These are phyloP conservation scores for Xerocomus nothofagi DNA, from an alignment of 1,284 basidiomycete genomes.

Conservation along the genomic window DNA sequence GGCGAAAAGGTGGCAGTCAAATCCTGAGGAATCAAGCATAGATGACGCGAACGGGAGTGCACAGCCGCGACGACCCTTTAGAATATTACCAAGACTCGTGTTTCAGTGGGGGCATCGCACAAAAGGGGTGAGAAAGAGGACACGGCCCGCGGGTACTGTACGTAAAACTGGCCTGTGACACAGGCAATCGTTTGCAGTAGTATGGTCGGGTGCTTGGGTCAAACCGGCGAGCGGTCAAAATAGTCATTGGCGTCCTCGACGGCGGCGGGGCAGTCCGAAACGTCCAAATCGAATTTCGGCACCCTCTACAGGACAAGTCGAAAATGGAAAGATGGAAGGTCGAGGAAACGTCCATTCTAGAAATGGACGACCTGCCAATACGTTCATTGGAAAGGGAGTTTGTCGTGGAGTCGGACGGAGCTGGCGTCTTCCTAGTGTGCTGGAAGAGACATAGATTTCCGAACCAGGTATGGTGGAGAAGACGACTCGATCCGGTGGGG, in stretches of 20 bases:
- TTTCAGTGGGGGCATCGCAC: background rate
- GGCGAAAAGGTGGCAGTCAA: constrained; percentile 1
- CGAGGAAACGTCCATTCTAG: constrained; percentile 22
- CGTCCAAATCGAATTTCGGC: constrained; percentile 11
- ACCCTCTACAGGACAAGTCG: constrained; percentile 1
- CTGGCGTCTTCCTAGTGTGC: background rate
- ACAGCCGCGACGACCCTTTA: constrained; percentile 5
- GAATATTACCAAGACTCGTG: background rate
- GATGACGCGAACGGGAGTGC: constrained; percentile 1
- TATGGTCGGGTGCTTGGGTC: background rate
- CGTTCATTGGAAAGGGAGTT: background rate
- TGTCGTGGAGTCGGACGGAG: constrained; percentile 15
- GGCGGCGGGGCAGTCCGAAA: background rate
- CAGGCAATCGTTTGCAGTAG: background rate
- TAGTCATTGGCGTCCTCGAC: background rate
- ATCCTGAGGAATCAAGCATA: background rate
- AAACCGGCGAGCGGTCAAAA: background rate
- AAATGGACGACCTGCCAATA: constrained; percentile 8
- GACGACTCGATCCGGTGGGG: constrained; percentile 13
- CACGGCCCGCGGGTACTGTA: constrained; percentile 13
- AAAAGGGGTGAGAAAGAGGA: constrained; percentile 13
- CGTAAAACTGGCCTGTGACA: constrained; percentile 1
- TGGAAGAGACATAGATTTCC: constrained; percentile 10
- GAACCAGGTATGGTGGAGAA: constrained; percentile 9
- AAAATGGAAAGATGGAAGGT: constrained; percentile 23